Conservation (phyloP, 371 early-diverging fungal species). For the Vittaforma corneae region DNA sequence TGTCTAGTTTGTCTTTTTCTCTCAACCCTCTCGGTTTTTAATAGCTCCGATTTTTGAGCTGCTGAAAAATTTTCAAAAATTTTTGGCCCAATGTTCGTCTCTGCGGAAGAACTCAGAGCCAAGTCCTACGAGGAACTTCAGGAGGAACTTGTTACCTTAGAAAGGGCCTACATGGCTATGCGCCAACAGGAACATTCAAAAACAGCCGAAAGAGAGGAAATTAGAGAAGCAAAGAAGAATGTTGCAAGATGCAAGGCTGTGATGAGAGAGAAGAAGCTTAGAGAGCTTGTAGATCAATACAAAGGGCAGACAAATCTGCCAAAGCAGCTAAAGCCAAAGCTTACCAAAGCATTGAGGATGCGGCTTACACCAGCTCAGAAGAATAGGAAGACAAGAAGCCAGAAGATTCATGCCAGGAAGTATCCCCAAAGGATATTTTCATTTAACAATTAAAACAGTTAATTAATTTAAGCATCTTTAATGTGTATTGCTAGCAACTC, state of each 20-base stretch:
- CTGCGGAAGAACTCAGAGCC: conserved; percentile 28
- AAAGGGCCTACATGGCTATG: conserved; percentile 27
- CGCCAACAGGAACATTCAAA: conserved; percentile 36
- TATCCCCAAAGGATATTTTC: conserved; percentile 29
- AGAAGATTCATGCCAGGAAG: conserved; percentile 12
- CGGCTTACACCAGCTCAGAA: conserved; percentile 40
- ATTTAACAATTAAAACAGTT: conserved; percentile 39
- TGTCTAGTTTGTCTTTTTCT: neutral
- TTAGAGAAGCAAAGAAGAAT: conserved; percentile 42
- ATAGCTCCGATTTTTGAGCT: neutral
- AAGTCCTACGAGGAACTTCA: conserved; percentile 31
- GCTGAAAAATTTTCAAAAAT: conserved; percentile 23
- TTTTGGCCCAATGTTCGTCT: conserved; percentile 32
- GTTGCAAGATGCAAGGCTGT: conserved; percentile 36
- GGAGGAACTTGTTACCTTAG: conserved; percentile 13
- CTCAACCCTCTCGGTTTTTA: no score
- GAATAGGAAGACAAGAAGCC: conserved; percentile 23
- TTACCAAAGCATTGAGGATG: conserved; percentile 37
- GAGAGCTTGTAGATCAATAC: conserved; percentile 38
- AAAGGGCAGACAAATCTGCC: conserved; percentile 42
- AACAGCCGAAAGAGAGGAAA: conserved; percentile 41
- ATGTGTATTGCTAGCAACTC: neutral
- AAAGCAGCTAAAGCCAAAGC: conserved; percentile 43
- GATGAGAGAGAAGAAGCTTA: conserved; percentile 32
- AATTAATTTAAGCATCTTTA: neutral